phyloP scores from a whole-genome alignment of 352 stramenopile genomes.

The Nothophytophthora sp. region DNA sequence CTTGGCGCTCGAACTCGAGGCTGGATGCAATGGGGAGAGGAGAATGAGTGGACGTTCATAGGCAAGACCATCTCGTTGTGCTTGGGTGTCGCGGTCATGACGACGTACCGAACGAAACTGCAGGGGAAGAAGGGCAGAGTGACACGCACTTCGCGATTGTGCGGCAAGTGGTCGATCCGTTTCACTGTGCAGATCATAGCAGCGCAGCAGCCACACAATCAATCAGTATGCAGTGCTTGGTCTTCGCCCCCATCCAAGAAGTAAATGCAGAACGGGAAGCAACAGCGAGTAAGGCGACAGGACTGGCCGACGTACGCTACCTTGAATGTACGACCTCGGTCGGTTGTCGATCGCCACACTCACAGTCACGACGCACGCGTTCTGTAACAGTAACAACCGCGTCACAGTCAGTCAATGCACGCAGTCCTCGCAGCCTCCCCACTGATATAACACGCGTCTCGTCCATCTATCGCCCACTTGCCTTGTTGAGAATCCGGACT shows the following conservation, averaged over 20 bases:
- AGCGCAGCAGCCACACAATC: not conserved
- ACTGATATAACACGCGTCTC: too few species aligned
- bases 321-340: constrained; percentile 55
- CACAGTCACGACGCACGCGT: constrained; percentile 62
- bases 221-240: too few species aligned
- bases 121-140: constrained; percentile 66
- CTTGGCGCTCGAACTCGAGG: constrained; percentile 53
- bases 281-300: too few species aligned
- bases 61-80: too few species aligned
- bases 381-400: constrained; percentile 36
- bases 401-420: too few species aligned
- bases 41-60: too few species aligned
- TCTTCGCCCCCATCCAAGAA: too few species aligned
- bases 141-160: constrained; percentile 56
- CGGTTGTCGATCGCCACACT: constrained; percentile 70
- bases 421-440: too few species aligned
- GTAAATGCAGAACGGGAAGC: too few species aligned
- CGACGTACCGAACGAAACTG: constrained; percentile 51
- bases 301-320: constrained; percentile 26
- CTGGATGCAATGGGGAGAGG: constrained; percentile 29
- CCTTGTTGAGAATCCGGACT: constrained; percentile 78
- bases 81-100: too few species aligned
- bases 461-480: too few species aligned
- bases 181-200: constrained; percentile 44
- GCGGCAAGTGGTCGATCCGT: constrained; percentile 43